These are phyloP conservation scores for Ogataea hybrid DNA, from an alignment of 1,139 yeast genomes.

Conservation along the genomic window DNA sequence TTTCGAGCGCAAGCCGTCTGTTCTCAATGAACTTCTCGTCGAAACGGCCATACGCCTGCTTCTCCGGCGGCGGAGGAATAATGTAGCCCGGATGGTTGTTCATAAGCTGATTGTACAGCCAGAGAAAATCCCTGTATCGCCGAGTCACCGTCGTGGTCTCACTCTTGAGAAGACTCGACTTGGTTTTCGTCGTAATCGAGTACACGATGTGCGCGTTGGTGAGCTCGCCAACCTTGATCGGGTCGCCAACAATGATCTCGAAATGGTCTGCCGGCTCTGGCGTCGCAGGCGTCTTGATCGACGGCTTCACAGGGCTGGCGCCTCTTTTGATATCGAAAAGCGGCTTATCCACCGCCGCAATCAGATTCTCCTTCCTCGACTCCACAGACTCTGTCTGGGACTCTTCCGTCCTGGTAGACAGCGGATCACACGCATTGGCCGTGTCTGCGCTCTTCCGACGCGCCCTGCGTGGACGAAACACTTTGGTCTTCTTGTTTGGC, in stretches of 20 bases:
- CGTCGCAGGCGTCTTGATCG: slow-evolving; percentile 16
- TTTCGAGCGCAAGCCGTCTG: slow-evolving; percentile 82
- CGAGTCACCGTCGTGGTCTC: slow-evolving; percentile 29
- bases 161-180: slow-evolving; percentile 33
- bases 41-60: slow-evolving; percentile 82
- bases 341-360: slow-evolving; percentile 50
- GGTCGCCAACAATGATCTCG: slow-evolving; percentile 82
- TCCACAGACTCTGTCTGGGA: slow-evolving; percentile 16
- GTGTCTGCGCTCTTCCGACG: slow-evolving; percentile 5
- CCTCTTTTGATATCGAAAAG: slow-evolving; percentile 42
- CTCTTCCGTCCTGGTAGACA: slow-evolving; percentile 21
- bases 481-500: slow-evolving; percentile 35
- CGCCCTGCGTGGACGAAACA: slow-evolving; percentile 48
- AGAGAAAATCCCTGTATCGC: slow-evolving; percentile 33
- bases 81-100: slow-evolving; percentile 86
- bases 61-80: slow-evolving; percentile 96
- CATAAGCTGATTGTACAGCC: slow-evolving; percentile 89
- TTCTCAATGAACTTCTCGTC: slow-evolving; percentile 86
- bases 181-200: slow-evolving; percentile 62
- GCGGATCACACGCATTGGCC: slow-evolving; percentile 37
- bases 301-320: slow-evolving; percentile 12
- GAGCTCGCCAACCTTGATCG: slow-evolving; percentile 86
- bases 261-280: slow-evolving; percentile 36
- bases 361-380: slow-evolving; percentile 28
- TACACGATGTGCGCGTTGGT: slow-evolving; percentile 89